Base-by-base conservation (phyloP, 768 basidiomycete genomes). In the Rubroboletus pulcherrimus region DNA sequence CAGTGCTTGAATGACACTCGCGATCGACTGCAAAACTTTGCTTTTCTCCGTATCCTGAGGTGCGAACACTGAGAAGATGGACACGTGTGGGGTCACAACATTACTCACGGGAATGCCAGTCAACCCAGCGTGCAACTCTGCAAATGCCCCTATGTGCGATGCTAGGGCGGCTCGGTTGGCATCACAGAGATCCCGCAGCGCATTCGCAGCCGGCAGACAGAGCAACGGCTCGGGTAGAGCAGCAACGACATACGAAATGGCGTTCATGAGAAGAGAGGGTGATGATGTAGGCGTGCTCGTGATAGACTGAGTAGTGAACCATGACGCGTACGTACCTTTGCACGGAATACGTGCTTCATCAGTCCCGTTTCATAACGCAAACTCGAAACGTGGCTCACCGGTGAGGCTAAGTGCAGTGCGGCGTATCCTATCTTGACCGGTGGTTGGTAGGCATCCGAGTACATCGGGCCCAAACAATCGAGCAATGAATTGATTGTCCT, bases 1-100 rank as follows among this genome's bases (percentile, higher is more conserved):
- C 47, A 98, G 71, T 0, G 94, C 95, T 64, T 97, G 91, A 33
- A 97, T 89, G 4, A 98, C 92, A 59, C 93, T 96, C 2, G 92
- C 85, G 49, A 98, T 95, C 0, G 89, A 91, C 67, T 97, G 90
- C 43, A 97, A 75, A 1, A 97, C 91, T 71, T 95, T 97, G 61
- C 84, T 82, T 72, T 89, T 90, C 71, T 96, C 93, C 21, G 86
- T 83, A 62, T 91, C 89, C 86, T 90, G 61, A 3, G 4, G 37
- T 29, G 19, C 30, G 0, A n/a, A 26, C 26, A 21, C 33, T 53
- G 42, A 66, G 47, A 24, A 57, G 17, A 55, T 3, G 11, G 7
- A 15, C 11, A 35, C 21, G 6, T 3, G 26, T 1, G 7, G 8
- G 34, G 34, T 5, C 24, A 53, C 31, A 2, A 24, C 30, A 26